phyloP scores from a whole-genome alignment of 805 yeast genomes.

The Monosporozyma servazzii region DNA sequence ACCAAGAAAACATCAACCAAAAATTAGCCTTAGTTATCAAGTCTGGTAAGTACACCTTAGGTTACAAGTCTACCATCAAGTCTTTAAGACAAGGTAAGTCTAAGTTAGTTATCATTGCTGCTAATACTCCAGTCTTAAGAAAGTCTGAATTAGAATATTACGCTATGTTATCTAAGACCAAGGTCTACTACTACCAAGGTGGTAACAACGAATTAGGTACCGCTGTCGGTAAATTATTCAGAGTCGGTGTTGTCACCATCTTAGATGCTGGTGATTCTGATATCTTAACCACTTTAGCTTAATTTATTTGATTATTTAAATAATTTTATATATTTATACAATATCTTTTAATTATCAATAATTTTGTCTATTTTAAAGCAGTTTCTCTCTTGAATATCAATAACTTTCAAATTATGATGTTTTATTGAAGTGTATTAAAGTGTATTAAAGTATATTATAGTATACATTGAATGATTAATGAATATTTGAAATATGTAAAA shows the following conservation, averaged over 20 bases:
- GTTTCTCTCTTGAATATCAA: no score
- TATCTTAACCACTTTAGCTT: slow-evolving; percentile 63
- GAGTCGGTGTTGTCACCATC: slow-evolving; percentile 95
- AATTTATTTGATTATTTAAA: slow-evolving; percentile 14
- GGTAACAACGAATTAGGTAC: slow-evolving; percentile 99
- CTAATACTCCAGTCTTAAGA: slow-evolving; percentile 99
- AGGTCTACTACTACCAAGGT: slow-evolving; percentile 97
- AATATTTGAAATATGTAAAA: slow-evolving; percentile 1
- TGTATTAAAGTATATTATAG: not conserved
- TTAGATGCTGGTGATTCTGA: slow-evolving; percentile 99
- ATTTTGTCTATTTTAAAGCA: not conserved
- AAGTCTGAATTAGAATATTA: slow-evolving; percentile 99
- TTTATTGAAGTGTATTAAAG: not conserved
- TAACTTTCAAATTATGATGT: no score
- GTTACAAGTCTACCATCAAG: slow-evolving; percentile 98
- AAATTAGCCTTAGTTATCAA: slow-evolving; percentile 96
- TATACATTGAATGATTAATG: not conserved
- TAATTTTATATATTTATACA: slow-evolving; percentile 1
- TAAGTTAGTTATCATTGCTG: slow-evolving; percentile 94
- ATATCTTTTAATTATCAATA: not conserved
- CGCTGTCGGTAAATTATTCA: slow-evolving; percentile 99
- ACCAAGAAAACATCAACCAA: slow-evolving; percentile 92
- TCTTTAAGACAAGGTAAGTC: slow-evolving; percentile 98
- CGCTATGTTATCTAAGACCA: slow-evolving; percentile 99
- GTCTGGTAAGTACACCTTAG: slow-evolving; percentile 99